Base-by-base conservation (phyloP, 352 stramenopile genomes). In the Blastocystis hominis region DNA sequence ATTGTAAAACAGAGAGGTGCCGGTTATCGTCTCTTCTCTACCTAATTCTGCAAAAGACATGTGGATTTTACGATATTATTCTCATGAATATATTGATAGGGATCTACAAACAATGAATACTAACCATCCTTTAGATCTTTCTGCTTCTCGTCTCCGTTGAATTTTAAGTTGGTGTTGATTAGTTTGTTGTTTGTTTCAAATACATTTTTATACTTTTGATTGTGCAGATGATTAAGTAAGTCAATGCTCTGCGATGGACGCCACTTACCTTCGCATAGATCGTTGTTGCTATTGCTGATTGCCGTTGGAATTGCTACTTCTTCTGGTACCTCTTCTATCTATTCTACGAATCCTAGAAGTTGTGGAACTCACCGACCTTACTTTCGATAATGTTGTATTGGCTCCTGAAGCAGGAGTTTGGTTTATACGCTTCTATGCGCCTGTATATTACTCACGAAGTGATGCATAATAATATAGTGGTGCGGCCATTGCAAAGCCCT, bases 51-150 rank as follows among this genome's bases (percentile, higher is more conserved):
- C 72, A 69, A 84, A 84, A 84, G 72, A 56, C 24, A 20, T 55
- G 50, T 77, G 66, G 62, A 84, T 64, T 66, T 55, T 66, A 62
- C n/a, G 50, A 84, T 84, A 84, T 84, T 84, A 84, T 84, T 53
- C 72, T 84, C 68, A 47, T 84, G 72, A 53, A 84, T 84, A 84
- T 84, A 84, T 53, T 84, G 72, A 66, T 61, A 13, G 40, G 56
- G 20, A 34, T 54, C 55, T 47, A 72, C 40, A 6, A 42, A 72
- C 55, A 84, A 38, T 84, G 2, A 17, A 77, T 84, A 54, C 13
- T 54, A 55, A 30, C 38, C 62, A 80, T 42, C 53, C n/a, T 64
- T 46, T 54, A 64, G 50, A 34, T 80, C n/a, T 30, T 30, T 30
- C 24, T 30, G 24, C 24, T 30, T 30, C 0, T 30, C 24, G 24